Evolutionary conservation across 2,329 filamentous ascomycete genomes (phyloP), one percentile per base, ranked within the genome.

Genomic region (Epichloe festucae): DNA sequence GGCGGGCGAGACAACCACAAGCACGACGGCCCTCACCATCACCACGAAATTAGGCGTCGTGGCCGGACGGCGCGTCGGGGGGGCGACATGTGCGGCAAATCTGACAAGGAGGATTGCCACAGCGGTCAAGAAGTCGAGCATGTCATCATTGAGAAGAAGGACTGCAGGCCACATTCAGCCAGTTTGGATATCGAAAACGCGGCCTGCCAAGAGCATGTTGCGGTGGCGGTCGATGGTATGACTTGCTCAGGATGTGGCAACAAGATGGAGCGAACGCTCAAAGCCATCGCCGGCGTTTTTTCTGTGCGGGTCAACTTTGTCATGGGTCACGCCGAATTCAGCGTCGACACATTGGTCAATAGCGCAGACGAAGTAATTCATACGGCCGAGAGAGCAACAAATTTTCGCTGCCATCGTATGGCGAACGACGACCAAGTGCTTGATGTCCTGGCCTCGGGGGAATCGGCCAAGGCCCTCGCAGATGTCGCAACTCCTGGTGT

Each of bases 231-330:
- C 34, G 59, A 62, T 17, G 67, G 67, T 23, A 70, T 69, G 65
- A 64, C 63, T 3, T 70, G 67, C 40, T 65, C 67, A 1, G 62
- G 63, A 11, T 69, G 67, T 36, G 65, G 57, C 4, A 64, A 65
- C 52, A 69, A 68, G 49, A 50, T 69, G 38, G 54, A 60, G 46
- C 61, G 61, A 1, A 58, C 59, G 2, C 61, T 69, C 34, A 53
- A 53, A 0, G 54, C 52, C 3, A 57, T 59, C 3, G n/a, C 54
- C 3, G 66, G 65, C 3, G 62, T 68, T 0, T 64, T 62, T 2
- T 56, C 59, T 3, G 61, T 63, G 2, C 62, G 58, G 0, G 65
- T 70, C 53, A 69, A 69, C 52, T 70, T 70, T 39, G 65, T 70
- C 55, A 65, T 65, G 58, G 66, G 66, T 4, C 62, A 59, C 6